phyloP scores from a whole-genome alignment of 2,329 filamentous ascomycete genomes.

The Xylaria sp. region DNA sequence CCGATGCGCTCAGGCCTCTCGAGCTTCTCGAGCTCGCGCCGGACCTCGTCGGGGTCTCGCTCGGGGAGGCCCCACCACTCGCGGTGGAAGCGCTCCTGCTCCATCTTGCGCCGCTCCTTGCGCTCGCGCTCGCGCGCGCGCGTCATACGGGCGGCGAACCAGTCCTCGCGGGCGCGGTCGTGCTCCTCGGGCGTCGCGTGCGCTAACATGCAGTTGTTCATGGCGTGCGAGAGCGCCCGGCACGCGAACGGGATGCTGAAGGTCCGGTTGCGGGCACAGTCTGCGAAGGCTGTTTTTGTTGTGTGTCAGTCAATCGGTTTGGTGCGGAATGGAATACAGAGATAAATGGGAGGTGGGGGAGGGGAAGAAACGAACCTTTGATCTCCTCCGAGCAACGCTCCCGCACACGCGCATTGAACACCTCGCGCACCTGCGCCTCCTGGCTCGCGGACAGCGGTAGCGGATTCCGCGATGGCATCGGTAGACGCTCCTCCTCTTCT shows the following conservation, averaged over 20 bases:
- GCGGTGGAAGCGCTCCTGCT: constrained; percentile 72
- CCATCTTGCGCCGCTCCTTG: constrained; percentile 66
- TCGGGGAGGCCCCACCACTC: constrained; percentile 75
- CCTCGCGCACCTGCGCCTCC: constrained; percentile 53
- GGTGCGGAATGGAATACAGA: neutral
- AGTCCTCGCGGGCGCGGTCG: constrained; percentile 90
- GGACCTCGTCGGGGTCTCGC: constrained; percentile 61
- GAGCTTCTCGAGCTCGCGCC: constrained; percentile 63
- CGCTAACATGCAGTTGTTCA: constrained; percentile 93
- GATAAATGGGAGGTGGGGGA: neutral
- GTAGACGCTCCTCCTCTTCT: constrained; percentile 43
- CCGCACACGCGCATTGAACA: constrained; percentile 70
- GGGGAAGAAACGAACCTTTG: constrained; percentile 60
- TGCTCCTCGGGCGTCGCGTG: constrained; percentile 87
- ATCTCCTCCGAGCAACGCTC: constrained; percentile 80
- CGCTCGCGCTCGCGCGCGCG: constrained; percentile 73
- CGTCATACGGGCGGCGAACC: constrained; percentile 83
- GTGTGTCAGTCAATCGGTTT: neutral
- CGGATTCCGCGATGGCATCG: constrained; percentile 76
- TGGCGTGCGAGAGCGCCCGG: constrained; percentile 78
- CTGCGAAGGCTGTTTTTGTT: constrained; percentile 77
- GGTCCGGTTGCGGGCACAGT: constrained; percentile 86
- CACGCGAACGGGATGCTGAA: constrained; percentile 90
- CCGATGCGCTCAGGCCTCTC: constrained; percentile 64
- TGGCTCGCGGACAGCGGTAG: constrained; percentile 70